These are phyloP conservation scores for Sugiyamaella paludigena DNA, from an alignment of 1,139 yeast species.

Conservation along the genomic window DNA sequence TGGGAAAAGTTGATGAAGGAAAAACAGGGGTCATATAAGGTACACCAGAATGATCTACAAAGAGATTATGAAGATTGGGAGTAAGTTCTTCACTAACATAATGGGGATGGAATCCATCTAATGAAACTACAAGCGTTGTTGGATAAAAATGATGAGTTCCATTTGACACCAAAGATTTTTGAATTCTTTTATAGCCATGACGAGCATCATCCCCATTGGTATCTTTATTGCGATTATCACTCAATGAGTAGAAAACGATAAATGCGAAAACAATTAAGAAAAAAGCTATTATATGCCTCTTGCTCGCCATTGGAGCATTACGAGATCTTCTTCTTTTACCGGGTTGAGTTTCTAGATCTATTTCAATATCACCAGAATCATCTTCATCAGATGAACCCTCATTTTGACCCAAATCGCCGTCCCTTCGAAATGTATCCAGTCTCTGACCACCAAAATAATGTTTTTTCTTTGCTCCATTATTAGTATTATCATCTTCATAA, in stretches of 20 bases:
- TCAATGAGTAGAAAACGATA: slow-evolving; percentile 4
- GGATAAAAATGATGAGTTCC: slow-evolving; percentile 74
- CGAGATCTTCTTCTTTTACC: slow-evolving; percentile 10
- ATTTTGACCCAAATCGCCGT: slow-evolving; percentile 4
- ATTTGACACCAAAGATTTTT: slow-evolving; percentile 47
- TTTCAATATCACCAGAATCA: slow-evolving; percentile 27
- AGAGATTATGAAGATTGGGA: slow-evolving; percentile 63
- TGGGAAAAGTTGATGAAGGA: slow-evolving; percentile 87
- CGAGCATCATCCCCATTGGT: neutral
- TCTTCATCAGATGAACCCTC: slow-evolving; percentile 24
- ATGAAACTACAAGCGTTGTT: slow-evolving; percentile 71
- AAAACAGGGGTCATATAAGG: slow-evolving; percentile 86
- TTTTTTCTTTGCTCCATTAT: neutral
- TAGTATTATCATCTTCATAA: neutral
- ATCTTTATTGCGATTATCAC: neutral
- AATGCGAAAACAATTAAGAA: slow-evolving; percentile 6
- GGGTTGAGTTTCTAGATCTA: slow-evolving; percentile 30
- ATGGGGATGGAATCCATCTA: slow-evolving; percentile 92
- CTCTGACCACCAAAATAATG: slow-evolving; percentile 11
- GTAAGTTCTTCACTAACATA: slow-evolving; percentile 66
- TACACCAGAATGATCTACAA: slow-evolving; percentile 58
- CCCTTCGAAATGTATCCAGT: slow-evolving; percentile 15
- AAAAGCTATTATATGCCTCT: slow-evolving; percentile 3
- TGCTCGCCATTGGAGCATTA: slow-evolving; percentile 5
- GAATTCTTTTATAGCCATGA: slow-evolving; percentile 6